Conservation (phyloP, 1,284 basidiomycete genomes). For the Athelia psychrophila region DNA sequence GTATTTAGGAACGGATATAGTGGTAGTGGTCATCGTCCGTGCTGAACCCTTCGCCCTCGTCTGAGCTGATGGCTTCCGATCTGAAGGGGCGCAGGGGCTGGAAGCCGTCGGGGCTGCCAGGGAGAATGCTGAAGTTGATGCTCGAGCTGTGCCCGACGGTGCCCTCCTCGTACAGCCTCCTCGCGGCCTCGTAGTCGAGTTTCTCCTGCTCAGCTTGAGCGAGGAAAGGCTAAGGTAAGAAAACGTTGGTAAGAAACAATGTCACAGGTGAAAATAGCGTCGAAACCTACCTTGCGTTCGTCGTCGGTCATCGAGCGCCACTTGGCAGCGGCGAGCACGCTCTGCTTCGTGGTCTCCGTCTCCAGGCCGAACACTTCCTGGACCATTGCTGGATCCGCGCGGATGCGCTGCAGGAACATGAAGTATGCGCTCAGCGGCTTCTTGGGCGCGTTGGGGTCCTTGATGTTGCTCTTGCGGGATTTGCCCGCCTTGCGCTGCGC, state of each 20-base stretch:
- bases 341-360: conserved; percentile 93
- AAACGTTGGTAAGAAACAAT: conserved; percentile 11
- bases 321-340: conserved; percentile 87
- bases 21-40: conserved; percentile 42
- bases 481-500: conserved; percentile 93
- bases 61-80: conserved; percentile 48
- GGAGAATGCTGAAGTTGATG: conserved; percentile 78
- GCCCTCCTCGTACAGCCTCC: conserved; percentile 82
- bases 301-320: conserved; percentile 92
- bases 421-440: conserved; percentile 95
- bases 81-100: conserved; percentile 52
- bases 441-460: conserved; percentile 96
- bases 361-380: conserved; percentile 88
- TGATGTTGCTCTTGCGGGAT: conserved; percentile 91
- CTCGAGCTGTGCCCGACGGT: conserved; percentile 64
- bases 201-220: conserved; percentile 91
- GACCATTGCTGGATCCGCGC: conserved; percentile 70
- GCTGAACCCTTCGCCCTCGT: conserved; percentile 60
- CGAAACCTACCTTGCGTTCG: conserved; percentile 75
- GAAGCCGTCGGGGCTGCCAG: conserved; percentile 53
- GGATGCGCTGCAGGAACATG: conserved; percentile 89
- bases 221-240: conserved; percentile 70
- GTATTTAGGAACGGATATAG: conserved; percentile 27
- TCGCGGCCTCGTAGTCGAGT: conserved; percentile 83
- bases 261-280: conserved; percentile 2